These are phyloP conservation scores for Cyphellophora attinorum DNA, from an alignment of 2,329 filamentous ascomycete species.

Conservation along the genomic window DNA sequence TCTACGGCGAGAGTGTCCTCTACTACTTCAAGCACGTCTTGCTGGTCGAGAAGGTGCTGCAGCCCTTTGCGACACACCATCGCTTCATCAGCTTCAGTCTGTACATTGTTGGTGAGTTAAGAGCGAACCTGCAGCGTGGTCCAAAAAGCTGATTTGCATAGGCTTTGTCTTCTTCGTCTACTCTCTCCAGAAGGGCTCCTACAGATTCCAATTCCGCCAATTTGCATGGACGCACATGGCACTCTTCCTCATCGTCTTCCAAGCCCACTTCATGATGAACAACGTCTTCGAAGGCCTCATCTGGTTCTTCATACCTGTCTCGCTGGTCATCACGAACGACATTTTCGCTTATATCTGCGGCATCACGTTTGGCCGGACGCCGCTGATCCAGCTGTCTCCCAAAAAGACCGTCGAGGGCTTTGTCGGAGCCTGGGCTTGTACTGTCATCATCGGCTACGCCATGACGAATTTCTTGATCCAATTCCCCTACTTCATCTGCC, in stretches of 20 bases:
- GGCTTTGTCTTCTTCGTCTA: slow-evolving; percentile 97
- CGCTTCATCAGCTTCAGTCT: slow-evolving; percentile 98
- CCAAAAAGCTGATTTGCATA: slow-evolving; percentile 26
- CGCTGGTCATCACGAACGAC: slow-evolving; percentile 95
- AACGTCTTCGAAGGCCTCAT: slow-evolving; percentile 99
- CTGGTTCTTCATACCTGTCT: slow-evolving; percentile 96
- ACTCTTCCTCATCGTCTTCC: slow-evolving; percentile 91
- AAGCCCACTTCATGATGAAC: slow-evolving; percentile 99
- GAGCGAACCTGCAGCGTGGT: background rate
- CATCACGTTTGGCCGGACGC: slow-evolving; percentile 91
- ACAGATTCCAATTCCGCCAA: slow-evolving; percentile 97
- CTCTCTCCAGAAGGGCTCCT: slow-evolving; percentile 88
- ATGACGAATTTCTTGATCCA: slow-evolving; percentile 78
- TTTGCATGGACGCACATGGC: slow-evolving; percentile 99
- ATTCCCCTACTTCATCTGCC: slow-evolving; percentile 97
- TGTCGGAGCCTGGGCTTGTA: slow-evolving; percentile 91
- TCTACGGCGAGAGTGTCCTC: slow-evolving; percentile 97
- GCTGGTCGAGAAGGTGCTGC: slow-evolving; percentile 81
- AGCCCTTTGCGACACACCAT: slow-evolving; percentile 93
- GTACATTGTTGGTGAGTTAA: slow-evolving; percentile 83
- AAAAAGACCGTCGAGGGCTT: slow-evolving; percentile 99
- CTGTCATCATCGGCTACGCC: slow-evolving; percentile 71
- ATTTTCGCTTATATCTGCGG: slow-evolving; percentile 98
- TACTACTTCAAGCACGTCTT: slow-evolving; percentile 99
- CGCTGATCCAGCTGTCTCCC: slow-evolving; percentile 93